Conservation (phyloP, 768 basidiomycete species). For the Auriscalpium vulgare region DNA sequence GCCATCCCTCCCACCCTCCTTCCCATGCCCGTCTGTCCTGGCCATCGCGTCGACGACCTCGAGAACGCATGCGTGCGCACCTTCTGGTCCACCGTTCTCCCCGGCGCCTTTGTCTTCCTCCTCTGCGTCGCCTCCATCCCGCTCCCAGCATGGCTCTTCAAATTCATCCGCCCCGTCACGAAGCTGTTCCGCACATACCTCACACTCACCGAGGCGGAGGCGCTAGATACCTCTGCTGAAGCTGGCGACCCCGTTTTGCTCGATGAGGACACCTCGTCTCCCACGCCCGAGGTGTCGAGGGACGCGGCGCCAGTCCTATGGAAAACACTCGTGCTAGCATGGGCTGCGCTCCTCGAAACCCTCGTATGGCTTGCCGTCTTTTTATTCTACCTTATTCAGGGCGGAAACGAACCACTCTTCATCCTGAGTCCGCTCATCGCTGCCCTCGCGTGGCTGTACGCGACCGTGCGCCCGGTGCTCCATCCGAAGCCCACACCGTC, state of each 20-base stretch:
- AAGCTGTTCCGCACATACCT: background rate
- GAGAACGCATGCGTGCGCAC: background rate
- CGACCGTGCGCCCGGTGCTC: slow-evolving; percentile 44
- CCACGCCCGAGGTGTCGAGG: no score
- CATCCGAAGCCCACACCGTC: slow-evolving; percentile 51
- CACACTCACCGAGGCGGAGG: background rate
- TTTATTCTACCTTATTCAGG: slow-evolving; percentile 41
- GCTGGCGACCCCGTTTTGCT: background rate
- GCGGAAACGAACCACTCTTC: slow-evolving; percentile 24
- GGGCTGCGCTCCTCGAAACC: slow-evolving; percentile 45
- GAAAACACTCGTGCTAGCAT: slow-evolving; percentile 47
- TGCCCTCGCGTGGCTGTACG: slow-evolving; percentile 60
- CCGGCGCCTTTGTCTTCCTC: background rate
- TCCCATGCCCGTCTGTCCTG: no score
- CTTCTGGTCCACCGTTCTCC: background rate
- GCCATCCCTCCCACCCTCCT: background rate
- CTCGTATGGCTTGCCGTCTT: slow-evolving; percentile 53
- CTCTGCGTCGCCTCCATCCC: background rate
- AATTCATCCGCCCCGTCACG: background rate
- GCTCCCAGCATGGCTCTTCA: background rate
- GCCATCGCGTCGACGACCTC: background rate
- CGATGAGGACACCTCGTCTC: no score
- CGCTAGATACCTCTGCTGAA: background rate
- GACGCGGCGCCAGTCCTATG: slow-evolving; percentile 27
- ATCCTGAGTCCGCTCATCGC: slow-evolving; percentile 39